Base-by-base conservation (phyloP, 352 stramenopile genomes). In the Phytophthora cactorum region DNA sequence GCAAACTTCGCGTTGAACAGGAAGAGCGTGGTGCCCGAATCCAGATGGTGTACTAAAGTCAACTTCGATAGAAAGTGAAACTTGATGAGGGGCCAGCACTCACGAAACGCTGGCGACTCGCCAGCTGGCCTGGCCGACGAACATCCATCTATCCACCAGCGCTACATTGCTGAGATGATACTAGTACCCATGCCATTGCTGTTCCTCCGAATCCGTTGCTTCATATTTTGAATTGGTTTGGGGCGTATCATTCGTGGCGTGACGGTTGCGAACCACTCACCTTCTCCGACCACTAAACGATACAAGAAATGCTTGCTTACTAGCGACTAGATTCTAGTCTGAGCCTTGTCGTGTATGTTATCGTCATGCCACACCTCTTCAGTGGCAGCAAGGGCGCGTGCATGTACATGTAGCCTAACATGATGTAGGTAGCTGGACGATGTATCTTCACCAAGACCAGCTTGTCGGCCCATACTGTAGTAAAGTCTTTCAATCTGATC, bases 1-100 rank as follows among this genome's bases (percentile, higher is more conserved):
- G 50, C 47, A 60, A 68, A 39, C 52, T 38, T 14, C 14, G 49
- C 41, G 52, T 17, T n/a, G 52, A 68, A 68, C 52, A 68, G 60
- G 38, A 57, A 25, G 17, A 22, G 22, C 57, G 57, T 47, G 47
- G 29, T 8, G 15, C 5, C 50, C 4, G 10, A 62, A 52, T 15
- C 52, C 61, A 68, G 44, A 47, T 68, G 53, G 44, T 14, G 14
- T 34, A 45, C n/a, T 12, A 50, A 34, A 22, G 29, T 52, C 54
- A 52, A 45, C 15, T 34, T 58, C 31, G 31, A 7, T 56, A 25
- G 34, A 14, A 58, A 32, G n/a, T n/a, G 17, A 53, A 34, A 54
- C 32, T 52, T 61, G 41, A 34, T 22, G 27, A 14, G 47, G 12
- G 45, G 29, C 10, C 36, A 52, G 45, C 27, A 14, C 47, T 53